Evolutionary conservation across 2,329 filamentous ascomycete genomes (phyloP).

Genomic region (Dothiorella sarmentorum): DNA sequence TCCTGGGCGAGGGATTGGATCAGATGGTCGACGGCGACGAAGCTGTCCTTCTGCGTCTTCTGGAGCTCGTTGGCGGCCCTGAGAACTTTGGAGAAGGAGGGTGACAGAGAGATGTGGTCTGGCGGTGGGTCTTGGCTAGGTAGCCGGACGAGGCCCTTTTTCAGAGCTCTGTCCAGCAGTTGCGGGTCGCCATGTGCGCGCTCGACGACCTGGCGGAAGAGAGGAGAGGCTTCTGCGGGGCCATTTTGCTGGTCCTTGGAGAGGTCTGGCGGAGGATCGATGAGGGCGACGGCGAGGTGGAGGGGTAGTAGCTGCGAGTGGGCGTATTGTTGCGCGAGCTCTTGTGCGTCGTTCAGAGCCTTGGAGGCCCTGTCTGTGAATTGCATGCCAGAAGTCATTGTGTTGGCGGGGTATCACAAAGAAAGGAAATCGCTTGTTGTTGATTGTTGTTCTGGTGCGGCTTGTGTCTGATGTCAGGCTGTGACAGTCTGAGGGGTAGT

Average conservation of each 20-base stretch:
- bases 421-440: background rate
- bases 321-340: slow-evolving; percentile 80
- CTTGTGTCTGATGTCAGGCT: background rate
- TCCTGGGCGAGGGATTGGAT: slow-evolving; percentile 85
- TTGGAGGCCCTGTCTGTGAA: slow-evolving; percentile 93
- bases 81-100: slow-evolving; percentile 76
- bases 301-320: slow-evolving; percentile 89
- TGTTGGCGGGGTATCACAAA: slow-evolving; percentile 10
- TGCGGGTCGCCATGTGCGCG: slow-evolving; percentile 90
- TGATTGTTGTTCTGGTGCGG: background rate
- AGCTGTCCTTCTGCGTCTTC: slow-evolving; percentile 96
- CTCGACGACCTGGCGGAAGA: slow-evolving; percentile 93
- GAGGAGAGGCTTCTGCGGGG: slow-evolving; percentile 62
- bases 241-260: slow-evolving; percentile 74
- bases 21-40: slow-evolving; percentile 90
- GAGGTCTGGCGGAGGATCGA: slow-evolving; percentile 68
- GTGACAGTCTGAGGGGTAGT: background rate
- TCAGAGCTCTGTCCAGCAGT: slow-evolving; percentile 80
- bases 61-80: slow-evolving; percentile 83
- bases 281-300: slow-evolving; percentile 79
- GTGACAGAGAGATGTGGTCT: slow-evolving; percentile 79
- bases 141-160: slow-evolving; percentile 85
- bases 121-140: slow-evolving; percentile 94
- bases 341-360: slow-evolving; percentile 83
- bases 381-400: slow-evolving; percentile 74